A percentile compares a stretch with the other conserved stretches of the same genome.
Evolutionary conservation across 352 stramenopile species (phyloP).

Genomic region (Globisporangium yorkense): DNA sequence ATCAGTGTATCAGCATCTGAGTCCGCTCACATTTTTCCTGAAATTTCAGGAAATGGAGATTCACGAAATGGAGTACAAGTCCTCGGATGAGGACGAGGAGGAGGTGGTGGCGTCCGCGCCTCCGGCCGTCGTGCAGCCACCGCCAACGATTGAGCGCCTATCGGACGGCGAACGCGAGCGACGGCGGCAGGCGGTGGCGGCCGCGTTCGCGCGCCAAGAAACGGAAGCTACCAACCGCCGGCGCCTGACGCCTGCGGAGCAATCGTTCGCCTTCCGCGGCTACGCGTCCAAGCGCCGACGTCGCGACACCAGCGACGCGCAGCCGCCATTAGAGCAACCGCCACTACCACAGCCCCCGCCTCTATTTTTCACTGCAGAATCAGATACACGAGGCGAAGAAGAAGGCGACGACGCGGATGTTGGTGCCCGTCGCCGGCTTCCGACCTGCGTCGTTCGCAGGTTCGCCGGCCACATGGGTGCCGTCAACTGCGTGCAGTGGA

Average conservation of each 20-base stretch:
- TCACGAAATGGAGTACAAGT: slow-evolving; percentile 11
- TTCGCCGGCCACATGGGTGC: slow-evolving; percentile 24
- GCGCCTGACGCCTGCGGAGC: slow-evolving; percentile 14
- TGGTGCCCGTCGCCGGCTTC: background rate
- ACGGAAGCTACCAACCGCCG: background rate
- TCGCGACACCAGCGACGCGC: background rate
- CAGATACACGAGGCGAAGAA: too few species aligned
- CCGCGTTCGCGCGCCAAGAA: background rate
- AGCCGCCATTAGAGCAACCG: background rate
- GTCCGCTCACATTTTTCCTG: background rate
- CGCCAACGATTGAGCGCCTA: background rate
- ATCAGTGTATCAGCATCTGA: background rate
- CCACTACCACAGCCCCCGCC: background rate
- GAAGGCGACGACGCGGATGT: background rate
- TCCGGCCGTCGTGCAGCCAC: background rate
- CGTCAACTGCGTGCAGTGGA: slow-evolving; percentile 42
- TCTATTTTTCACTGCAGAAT: slow-evolving; percentile 1
- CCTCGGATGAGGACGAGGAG: background rate
- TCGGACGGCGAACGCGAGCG: background rate
- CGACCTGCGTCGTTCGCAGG: background rate
- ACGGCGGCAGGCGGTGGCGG: slow-evolving; percentile 1
- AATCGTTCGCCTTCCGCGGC: slow-evolving; percentile 22
- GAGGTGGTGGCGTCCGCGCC: background rate
- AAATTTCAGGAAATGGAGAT: background rate
- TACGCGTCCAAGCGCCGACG: slow-evolving; percentile 25